phyloP scores from a whole-genome alignment of 768 basidiomycete genomes.

The Tylopilus subfusipes region DNA sequence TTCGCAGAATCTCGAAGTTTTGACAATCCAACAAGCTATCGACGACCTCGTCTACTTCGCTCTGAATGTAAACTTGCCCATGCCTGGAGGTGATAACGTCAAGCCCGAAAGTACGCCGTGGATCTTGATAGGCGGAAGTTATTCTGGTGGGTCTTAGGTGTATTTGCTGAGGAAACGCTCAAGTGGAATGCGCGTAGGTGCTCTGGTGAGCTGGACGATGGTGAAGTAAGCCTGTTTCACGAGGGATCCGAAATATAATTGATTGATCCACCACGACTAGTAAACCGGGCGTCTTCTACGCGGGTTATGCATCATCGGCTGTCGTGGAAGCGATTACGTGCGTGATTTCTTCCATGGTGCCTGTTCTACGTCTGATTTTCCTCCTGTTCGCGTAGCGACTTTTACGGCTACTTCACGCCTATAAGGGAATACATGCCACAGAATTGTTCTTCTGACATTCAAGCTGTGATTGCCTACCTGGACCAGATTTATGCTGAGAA shows the following conservation, averaged over 20 bases:
- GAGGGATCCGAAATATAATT: not conserved
- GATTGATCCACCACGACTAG: constrained; percentile 20
- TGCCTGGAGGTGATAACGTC: constrained; percentile 60
- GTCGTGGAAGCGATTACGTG: constrained; percentile 45
- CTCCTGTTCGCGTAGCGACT: constrained; percentile 16
- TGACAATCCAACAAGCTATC: constrained; percentile 72
- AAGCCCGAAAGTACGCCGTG: constrained; percentile 50
- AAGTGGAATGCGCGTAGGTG: constrained; percentile 22
- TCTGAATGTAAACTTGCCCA: constrained; percentile 60
- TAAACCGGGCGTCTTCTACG: constrained; percentile 38
- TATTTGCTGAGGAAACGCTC: not conserved
- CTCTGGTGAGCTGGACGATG: constrained; percentile 62
- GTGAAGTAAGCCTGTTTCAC: constrained; percentile 46
- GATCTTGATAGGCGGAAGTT: constrained; percentile 43
- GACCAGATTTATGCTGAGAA: constrained; percentile 52
- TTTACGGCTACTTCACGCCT: constrained; percentile 61
- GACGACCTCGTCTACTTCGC: constrained; percentile 71
- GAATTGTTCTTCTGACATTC: constrained; percentile 73
- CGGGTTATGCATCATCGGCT: constrained; percentile 44
- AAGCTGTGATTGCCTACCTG: constrained; percentile 58
- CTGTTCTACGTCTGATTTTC: not conserved
- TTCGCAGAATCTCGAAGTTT: constrained; percentile 51
- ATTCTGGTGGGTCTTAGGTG: constrained; percentile 26
- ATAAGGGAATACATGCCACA: constrained; percentile 62
- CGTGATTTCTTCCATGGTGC: constrained; percentile 11